Base-by-base conservation (phyloP, 805 yeast genomes). In the Clavispora santaluciae region DNA sequence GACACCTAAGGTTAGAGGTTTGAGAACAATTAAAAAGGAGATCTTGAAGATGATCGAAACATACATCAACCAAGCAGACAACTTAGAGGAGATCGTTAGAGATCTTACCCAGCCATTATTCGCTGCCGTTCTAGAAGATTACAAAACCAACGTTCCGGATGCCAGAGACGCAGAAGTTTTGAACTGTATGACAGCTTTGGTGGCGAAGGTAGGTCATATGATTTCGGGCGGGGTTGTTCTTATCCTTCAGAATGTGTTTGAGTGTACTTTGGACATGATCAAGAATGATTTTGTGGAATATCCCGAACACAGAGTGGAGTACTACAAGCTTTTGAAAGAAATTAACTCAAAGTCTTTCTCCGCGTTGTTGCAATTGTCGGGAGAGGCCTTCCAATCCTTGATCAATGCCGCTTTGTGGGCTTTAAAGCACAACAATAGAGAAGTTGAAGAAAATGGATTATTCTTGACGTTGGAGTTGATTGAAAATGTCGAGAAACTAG, bases 381-480 rank as follows among this genome's bases (percentile, higher is more conserved):
- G 95, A 3, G 89, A 81, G 48, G 95, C 95, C 18, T 91, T 93
- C 75, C 89, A 86, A 58, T 76, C 88, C 44, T 83, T 93, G 42
- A 81, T 93, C 45, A 91, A 89, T 65, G 95, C 98, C 2, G 90
- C 95, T 35, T 72, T 93, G 56, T 93, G 99, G 99, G 97, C 98
- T 0, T 86, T 93, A 63, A 91, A 93, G 66, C 99, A 93, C 63
- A 93, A 90, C 57, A 90, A 93, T 64, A 81, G 98, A 62, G 98
- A 91, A 41, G 97, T 93, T 41, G 99, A 93, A 64, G 90, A 84
- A 48, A 83, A 83, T 41, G 99, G 99, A 21, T 76, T 93, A 53
- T 78, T 83, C 29, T 74, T 93, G 49, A 86, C 93, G 24, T 73
- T 84, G 42, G 97, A 91, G 57, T 72, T 93, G 46, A 73, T 91